Evolutionary conservation across 1,284 basidiomycete genomes (phyloP), one percentile per base, ranked within the genome.

Genomic region (Tilletia setariae): DNA sequence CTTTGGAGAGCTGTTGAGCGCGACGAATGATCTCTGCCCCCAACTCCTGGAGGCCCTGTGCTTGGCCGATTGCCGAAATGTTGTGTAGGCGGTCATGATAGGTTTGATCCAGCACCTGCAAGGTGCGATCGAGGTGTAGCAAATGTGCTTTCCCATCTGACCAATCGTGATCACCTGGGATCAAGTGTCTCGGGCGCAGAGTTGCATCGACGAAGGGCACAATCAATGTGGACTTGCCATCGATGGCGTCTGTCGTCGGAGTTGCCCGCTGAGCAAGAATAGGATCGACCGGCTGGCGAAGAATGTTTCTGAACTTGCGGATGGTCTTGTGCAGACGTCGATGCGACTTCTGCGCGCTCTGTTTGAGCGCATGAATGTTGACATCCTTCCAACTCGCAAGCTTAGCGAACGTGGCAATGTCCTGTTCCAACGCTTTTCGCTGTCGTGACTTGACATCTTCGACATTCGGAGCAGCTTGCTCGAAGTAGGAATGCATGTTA

Each of bases 381-480:
- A 95, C 86, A 80, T 99, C 96, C 83, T 92, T 95, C 96, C 96
- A 98, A 79, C 93, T 96, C 0, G 96, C 96, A 47, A 99, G 86
- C 82, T 93, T 94, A 86, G 98, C 91, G 80, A 92, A 91, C 67
- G 88, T 89, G 69, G 86, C 87, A 66, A 98, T 87, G 66, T 95
- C 91, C 76, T 89, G 90, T 83, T 97, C 93, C 53, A 97, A 83
- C 1, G 81, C 81, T 1, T 83, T 84, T 68, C 90, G 88, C 81
- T 93, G 89, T 9, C 86, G 83, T 2, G 80, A 75, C n/a, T 96
- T 83, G 7, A 85, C 85, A 7, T 84, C 79, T 7, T 84, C 78
- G 44, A 96, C 83, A 4, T 84, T 83, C 0, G 85, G 75, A 9
- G 85, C 80, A 80, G 90, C 93, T 47, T 92, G 87, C 13, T 81